Conservation (phyloP, 768 basidiomycete genomes). For the Xerocomellus chrysenteron region DNA sequence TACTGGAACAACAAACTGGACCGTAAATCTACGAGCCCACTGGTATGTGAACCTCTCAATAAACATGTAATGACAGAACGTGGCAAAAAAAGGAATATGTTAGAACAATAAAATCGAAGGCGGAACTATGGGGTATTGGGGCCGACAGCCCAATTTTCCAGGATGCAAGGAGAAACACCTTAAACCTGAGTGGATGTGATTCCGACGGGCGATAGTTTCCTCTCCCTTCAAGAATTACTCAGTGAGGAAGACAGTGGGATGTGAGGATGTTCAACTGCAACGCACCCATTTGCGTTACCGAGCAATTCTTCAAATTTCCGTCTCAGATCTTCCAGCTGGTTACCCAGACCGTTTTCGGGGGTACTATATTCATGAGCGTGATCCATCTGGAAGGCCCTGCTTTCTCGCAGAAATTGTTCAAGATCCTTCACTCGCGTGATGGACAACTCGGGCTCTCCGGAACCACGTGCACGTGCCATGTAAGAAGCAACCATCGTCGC, state of each 20-base stretch:
- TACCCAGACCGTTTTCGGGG: constrained; percentile 8
- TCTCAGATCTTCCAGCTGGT: constrained; percentile 13
- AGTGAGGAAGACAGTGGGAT: background rate
- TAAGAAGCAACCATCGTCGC: constrained; percentile 70
- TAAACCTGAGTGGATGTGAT: background rate
- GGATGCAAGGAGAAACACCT: background rate
- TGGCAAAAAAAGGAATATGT: background rate
- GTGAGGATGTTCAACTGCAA: background rate
- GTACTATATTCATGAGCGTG: constrained; percentile 39
- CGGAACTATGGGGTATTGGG: too few relatives aligned
- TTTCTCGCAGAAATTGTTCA: constrained; percentile 66
- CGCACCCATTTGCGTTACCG: constrained; percentile 27
- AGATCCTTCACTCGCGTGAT: constrained; percentile 55
- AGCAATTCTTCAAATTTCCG: constrained; percentile 30
- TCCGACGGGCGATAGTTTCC: constrained; percentile 20
- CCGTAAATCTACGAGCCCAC: too few relatives aligned
- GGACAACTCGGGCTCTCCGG: constrained; percentile 67
- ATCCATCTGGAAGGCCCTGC: constrained; percentile 57
- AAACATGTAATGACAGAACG: background rate
- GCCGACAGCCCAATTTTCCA: background rate
- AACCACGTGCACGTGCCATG: constrained; percentile 66
- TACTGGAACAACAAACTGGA: too few relatives aligned
- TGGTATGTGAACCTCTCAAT: background rate
- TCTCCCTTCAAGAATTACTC: constrained; percentile 12
- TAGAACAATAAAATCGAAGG: background rate